These are phyloP conservation scores for Chalciporus piperatus DNA, from an alignment of 768 basidiomycete species.

Conservation along the genomic window DNA sequence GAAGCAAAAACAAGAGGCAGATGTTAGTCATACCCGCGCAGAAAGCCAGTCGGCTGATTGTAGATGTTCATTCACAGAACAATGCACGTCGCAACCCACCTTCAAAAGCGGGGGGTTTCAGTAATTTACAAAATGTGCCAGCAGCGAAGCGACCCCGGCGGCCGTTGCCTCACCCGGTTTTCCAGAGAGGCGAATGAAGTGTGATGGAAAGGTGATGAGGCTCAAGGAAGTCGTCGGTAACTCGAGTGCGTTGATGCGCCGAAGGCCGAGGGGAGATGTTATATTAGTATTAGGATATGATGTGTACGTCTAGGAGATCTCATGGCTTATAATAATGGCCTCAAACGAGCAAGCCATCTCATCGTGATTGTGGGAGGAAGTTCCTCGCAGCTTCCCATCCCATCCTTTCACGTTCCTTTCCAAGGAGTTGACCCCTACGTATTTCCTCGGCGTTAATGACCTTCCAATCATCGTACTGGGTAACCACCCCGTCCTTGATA, in stretches of 20 bases:
- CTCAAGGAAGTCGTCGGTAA: neutral
- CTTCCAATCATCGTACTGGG: slow-evolving; percentile 74
- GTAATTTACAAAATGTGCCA: slow-evolving; percentile 28
- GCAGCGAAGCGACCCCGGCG: slow-evolving; percentile 22
- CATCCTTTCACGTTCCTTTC: slow-evolving; percentile 80
- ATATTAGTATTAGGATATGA: slow-evolving; percentile 10
- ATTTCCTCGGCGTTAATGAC: slow-evolving; percentile 70
- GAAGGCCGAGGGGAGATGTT: neutral
- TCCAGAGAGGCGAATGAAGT: slow-evolving; percentile 19
- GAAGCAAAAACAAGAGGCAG: slow-evolving; percentile 52
- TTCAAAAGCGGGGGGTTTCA: slow-evolving; percentile 19
- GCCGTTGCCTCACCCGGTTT: slow-evolving; percentile 31
- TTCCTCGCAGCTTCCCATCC: slow-evolving; percentile 55
- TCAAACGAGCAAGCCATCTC: neutral
- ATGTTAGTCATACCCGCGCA: slow-evolving; percentile 17
- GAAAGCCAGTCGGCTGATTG: neutral
- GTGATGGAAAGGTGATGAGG: neutral
- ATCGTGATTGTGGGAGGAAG: slow-evolving; percentile 22
- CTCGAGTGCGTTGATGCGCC: neutral
- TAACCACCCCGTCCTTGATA: slow-evolving; percentile 42
- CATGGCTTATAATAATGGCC: neutral
- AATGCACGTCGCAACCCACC: slow-evolving; percentile 23
- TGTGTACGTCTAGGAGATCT: slow-evolving; percentile 3
- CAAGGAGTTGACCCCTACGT: slow-evolving; percentile 48
- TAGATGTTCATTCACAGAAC: slow-evolving; percentile 13